Conservation (phyloP, 2,329 filamentous ascomycete genomes). For the Ophiostoma triangulosporum region DNA sequence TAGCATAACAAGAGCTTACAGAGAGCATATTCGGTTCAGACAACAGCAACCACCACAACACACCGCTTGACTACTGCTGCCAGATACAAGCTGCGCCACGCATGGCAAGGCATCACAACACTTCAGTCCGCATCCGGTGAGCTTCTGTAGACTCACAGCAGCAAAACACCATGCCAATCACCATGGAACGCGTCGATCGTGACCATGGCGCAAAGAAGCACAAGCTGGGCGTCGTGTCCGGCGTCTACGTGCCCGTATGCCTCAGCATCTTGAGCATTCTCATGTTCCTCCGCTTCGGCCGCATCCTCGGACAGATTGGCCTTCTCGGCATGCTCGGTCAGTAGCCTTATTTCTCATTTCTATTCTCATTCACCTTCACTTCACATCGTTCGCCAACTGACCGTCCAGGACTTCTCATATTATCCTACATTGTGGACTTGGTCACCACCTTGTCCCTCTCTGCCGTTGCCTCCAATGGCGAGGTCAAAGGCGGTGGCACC, state of each 20-base stretch:
- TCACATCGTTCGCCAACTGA: background rate
- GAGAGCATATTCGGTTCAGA: background rate
- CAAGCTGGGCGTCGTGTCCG: conserved; percentile 65
- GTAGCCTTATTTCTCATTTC: conserved; percentile 13
- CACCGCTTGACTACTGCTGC: background rate
- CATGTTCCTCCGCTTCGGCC: conserved; percentile 83
- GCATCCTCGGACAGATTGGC: conserved; percentile 69
- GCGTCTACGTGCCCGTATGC: conserved; percentile 79
- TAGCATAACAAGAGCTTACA: background rate
- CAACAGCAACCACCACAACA: background rate
- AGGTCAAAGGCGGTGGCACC: conserved; percentile 73
- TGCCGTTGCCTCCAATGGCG: conserved; percentile 80
- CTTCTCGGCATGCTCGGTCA: conserved; percentile 67
- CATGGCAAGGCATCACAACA: background rate
- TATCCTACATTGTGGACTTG: conserved; percentile 71
- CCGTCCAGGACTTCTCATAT: conserved; percentile 49
- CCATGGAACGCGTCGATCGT: conserved; percentile 20
- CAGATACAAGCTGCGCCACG: background rate
- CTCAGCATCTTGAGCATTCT: conserved; percentile 81
- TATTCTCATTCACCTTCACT: background rate
- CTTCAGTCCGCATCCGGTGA: background rate
- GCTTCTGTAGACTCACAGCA: background rate
- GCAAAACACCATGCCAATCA: conserved; percentile 1
- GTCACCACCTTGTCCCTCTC: conserved; percentile 76
- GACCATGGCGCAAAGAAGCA: conserved; percentile 23